Conservation (phyloP, 2,329 filamentous ascomycete species). For the Aureobasidium musti region DNA sequence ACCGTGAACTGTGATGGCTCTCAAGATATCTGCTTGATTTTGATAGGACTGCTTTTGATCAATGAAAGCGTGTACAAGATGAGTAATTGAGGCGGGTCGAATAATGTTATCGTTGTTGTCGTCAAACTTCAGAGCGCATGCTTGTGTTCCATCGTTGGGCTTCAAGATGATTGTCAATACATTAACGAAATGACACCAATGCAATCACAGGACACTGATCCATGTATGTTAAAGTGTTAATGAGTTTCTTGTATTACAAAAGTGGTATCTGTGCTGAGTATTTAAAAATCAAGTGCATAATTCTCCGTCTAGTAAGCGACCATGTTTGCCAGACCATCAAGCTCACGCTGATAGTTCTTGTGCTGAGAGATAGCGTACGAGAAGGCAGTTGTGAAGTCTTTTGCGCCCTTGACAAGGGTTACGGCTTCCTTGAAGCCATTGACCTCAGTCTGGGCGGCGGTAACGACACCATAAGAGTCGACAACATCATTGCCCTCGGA, state of each 20-base stretch:
- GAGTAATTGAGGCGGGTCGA: not conserved
- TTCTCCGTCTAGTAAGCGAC: conserved; percentile 63
- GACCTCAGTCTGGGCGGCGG: conserved; percentile 56
- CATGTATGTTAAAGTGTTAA: too few species aligned
- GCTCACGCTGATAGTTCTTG: conserved; percentile 71
- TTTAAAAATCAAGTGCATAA: not conserved
- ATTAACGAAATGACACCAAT: not conserved
- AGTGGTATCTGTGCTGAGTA: not conserved
- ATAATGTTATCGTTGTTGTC: not conserved
- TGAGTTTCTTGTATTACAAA: not conserved
- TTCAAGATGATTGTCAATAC: not conserved
- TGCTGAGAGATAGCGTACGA: conserved; percentile 70
- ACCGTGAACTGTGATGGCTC: not conserved
- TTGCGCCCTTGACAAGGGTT: conserved; percentile 65
- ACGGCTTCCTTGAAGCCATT: conserved; percentile 63
- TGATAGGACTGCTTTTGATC: not conserved
- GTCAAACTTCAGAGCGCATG: not conserved
- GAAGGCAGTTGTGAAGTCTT: conserved; percentile 70
- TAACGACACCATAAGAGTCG: conserved; percentile 77
- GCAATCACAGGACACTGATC: too few species aligned
- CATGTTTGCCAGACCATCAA: conserved; percentile 66
- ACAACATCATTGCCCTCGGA: conserved; percentile 55
- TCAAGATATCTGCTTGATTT: not conserved
- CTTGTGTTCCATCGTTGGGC: not conserved
- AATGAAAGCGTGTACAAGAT: not conserved